A percentile compares a stretch with the other conserved stretches of the same genome.
Conservation (phyloP, 1,284 basidiomycete genomes). For the Irpex sp. region DNA sequence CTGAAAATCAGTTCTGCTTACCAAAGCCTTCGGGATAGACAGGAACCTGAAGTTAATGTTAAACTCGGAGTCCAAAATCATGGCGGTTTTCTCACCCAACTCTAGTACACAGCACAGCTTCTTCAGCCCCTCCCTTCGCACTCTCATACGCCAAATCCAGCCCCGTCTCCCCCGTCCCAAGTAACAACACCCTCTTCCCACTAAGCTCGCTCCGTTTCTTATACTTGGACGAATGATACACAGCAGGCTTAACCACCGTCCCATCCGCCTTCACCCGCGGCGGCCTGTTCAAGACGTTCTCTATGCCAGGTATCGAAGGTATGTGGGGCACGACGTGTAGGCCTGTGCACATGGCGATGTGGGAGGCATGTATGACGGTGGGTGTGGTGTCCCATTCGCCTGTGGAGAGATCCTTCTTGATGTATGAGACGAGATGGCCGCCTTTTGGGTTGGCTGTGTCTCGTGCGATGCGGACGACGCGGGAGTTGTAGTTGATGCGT, state of each 20-base stretch:
- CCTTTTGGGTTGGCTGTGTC: constrained; percentile 17
- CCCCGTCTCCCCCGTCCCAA: constrained; percentile 62
- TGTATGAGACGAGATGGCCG: constrained; percentile 33
- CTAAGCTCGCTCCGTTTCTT: constrained; percentile 41
- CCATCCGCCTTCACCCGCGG: constrained; percentile 4
- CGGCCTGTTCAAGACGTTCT: constrained; percentile 25
- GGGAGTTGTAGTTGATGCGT: constrained; percentile 39
- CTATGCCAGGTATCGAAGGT: constrained; percentile 43
- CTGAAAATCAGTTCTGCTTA: no score
- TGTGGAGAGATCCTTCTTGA: constrained; percentile 16
- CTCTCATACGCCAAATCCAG: constrained; percentile 56
- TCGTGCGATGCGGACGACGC: constrained; percentile 37
- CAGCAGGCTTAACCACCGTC: constrained; percentile 21
- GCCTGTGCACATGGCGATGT: constrained; percentile 43
- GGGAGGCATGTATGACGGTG: constrained; percentile 26
- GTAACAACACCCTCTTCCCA: constrained; percentile 47
- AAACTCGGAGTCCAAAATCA: not conserved
- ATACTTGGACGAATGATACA: constrained; percentile 50
- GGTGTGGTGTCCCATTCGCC: constrained; percentile 22
- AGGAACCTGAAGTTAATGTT: constrained; percentile 33
- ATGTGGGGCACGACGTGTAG: constrained; percentile 47
- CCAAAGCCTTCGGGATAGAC: constrained; percentile 57
- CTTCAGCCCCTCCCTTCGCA: constrained; percentile 47
- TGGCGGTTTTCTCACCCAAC: constrained; percentile 27
- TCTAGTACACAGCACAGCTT: constrained; percentile 52